phyloP scores from a whole-genome alignment of 2,329 filamentous ascomycete genomes.

The Fusarium sp. region DNA sequence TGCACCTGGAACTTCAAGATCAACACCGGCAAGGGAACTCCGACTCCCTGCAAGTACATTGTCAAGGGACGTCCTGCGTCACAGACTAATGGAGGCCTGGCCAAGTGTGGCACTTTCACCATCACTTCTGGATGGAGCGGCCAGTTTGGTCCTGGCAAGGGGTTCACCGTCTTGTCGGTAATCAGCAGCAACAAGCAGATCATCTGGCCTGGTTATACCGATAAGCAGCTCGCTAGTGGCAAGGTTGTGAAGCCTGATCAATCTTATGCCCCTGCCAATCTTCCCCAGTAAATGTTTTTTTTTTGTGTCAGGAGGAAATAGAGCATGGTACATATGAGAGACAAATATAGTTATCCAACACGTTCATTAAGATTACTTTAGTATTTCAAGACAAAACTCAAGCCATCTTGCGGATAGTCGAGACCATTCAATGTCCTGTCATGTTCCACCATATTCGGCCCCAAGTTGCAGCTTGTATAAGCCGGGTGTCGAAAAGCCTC shows the following conservation, averaged over 20 bases:
- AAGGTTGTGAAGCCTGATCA: conserved; percentile 59
- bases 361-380: neutral
- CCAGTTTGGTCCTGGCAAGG: conserved; percentile 62
- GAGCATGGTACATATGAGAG: neutral
- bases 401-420: too few species aligned
- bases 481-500: too few species aligned
- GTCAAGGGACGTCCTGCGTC: conserved; percentile 48
- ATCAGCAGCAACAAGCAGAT: conserved; percentile 54
- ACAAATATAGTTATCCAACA: neutral
- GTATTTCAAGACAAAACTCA: too few species aligned
- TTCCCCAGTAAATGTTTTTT: conserved; percentile 11
- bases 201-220: conserved; percentile 63
- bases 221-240: conserved; percentile 57
- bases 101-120: conserved; percentile 59
- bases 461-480: too few species aligned
- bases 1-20: conserved; percentile 58
- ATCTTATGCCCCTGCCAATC: conserved; percentile 51
- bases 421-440: too few species aligned
- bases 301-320: neutral
- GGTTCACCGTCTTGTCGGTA: conserved; percentile 65
- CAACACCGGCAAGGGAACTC: conserved; percentile 54
- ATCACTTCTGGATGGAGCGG: conserved; percentile 65
- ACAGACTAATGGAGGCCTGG: conserved; percentile 50
- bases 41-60: conserved; percentile 37
- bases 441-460: too few species aligned